These are phyloP conservation scores for Apiospora koreana DNA, from an alignment of 2,329 filamentous ascomycete genomes.

Conservation along the genomic window DNA sequence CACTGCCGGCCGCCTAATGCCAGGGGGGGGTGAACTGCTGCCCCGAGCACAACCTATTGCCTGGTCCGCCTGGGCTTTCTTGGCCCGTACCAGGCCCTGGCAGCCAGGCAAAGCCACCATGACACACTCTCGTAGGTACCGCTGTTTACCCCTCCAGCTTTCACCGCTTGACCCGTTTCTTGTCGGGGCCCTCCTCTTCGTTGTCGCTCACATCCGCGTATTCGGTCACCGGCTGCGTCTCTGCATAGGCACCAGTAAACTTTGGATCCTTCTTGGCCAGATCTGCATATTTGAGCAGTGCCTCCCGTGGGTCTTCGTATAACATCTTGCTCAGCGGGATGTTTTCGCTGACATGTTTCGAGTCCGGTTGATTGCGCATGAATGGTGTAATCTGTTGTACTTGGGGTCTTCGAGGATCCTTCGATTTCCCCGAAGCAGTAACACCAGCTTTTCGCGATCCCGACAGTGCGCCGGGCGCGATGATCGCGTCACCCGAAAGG, in stretches of 20 bases:
- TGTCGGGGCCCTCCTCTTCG: slow-evolving; percentile 70
- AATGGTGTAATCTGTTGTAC: slow-evolving; percentile 86
- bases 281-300: slow-evolving; percentile 91
- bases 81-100: neutral
- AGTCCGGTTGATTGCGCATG: slow-evolving; percentile 85
- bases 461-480: slow-evolving; percentile 64
- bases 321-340: slow-evolving; percentile 91
- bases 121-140: neutral
- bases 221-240: slow-evolving; percentile 88
- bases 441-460: slow-evolving; percentile 65
- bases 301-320: slow-evolving; percentile 94
- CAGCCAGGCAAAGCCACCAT: neutral
- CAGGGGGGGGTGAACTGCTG: neutral
- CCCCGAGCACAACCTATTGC: neutral
- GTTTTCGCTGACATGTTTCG: slow-evolving; percentile 82
- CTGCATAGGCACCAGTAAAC: slow-evolving; percentile 91
- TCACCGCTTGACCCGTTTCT: slow-evolving; percentile 61
- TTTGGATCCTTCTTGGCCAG: slow-evolving; percentile 90
- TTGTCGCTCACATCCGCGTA: slow-evolving; percentile 90
- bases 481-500: slow-evolving; percentile 79
- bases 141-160: slow-evolving; percentile 4
- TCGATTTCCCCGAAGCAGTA: slow-evolving; percentile 74
- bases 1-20: neutral
- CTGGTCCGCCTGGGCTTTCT: neutral
- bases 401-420: slow-evolving; percentile 82